phyloP scores from a whole-genome alignment of 208 protist genomes.

The Trypanosomatidae sp. region DNA sequence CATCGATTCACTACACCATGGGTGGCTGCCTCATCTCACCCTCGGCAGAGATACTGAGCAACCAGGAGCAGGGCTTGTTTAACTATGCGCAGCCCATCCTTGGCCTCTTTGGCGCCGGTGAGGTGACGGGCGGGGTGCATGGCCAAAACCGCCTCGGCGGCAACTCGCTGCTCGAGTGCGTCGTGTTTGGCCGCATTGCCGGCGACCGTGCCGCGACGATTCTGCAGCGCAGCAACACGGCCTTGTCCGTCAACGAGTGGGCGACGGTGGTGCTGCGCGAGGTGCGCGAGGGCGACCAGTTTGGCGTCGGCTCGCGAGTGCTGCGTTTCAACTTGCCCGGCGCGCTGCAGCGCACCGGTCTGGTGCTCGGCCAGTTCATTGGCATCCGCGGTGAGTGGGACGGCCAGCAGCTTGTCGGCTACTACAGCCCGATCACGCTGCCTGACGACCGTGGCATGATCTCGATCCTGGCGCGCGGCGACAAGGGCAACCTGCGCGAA shows the following conservation, averaged over 20 bases:
- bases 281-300: conserved; percentile 22
- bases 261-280: conserved; percentile 9
- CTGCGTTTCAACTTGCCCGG: conserved; percentile 58
- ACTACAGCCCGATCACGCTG: conserved; percentile 48
- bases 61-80: conserved; percentile 11
- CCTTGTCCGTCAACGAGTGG: not conserved
- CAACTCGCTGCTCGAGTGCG: conserved; percentile 91
- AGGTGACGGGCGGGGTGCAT: conserved; percentile 95
- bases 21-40: conserved; percentile 88
- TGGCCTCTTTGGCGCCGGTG: conserved; percentile 92
- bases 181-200: conserved; percentile 56
- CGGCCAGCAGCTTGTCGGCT: conserved; percentile 44
- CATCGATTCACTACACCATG: conserved; percentile 96
- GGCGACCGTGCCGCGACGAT: conserved; percentile 51
- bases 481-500: conserved; percentile 7
- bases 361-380: conserved; percentile 68
- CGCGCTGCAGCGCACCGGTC: conserved; percentile 47
- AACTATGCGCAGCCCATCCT: conserved; percentile 48
- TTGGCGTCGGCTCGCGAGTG: conserved; percentile 28
- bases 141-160: conserved; percentile 94
- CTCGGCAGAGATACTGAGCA: conserved; percentile 66
- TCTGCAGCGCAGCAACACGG: conserved; percentile 6
- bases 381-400: conserved; percentile 21
- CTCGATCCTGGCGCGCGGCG: not conserved
- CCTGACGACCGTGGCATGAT: conserved; percentile 53